Base-by-base conservation (phyloP, 768 basidiomycete genomes). In the Russula vinacea region DNA sequence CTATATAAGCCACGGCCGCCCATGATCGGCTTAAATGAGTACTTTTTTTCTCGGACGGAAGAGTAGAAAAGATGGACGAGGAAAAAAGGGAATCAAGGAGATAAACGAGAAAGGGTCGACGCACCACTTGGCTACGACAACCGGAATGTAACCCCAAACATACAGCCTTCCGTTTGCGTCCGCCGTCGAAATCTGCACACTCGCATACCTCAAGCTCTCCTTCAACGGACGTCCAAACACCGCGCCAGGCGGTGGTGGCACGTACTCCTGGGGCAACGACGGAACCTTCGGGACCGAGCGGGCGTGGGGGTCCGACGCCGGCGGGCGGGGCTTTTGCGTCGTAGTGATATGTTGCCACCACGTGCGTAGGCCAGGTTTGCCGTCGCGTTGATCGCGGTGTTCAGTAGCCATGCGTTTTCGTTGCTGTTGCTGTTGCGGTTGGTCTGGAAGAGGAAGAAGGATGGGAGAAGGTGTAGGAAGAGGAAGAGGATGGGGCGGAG, bases 111-210 rank as follows among this genome's bases (percentile, higher is more conserved):
- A 7, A 14, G 39, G 39, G 8, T 22, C 3, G 51, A 64, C 87
- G 71, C 70, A 93, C 92, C 94, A 98, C 77, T 97, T 98, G 52
- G 96, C 96, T 47, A 99, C 96, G 58, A 98, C 94, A 47, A 98
- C 92, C 10, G 96, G 96, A 55, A 99, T 92, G 73, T 90, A 90
- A 1, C 95, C 94, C 89, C 92, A 95, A 6, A 94, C 89, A 73
- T 90, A 92, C 19, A 92, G 80, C 68, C 90, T 86, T 9, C 93
- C 93, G 65, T 84, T 84, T 13, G 88, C 80, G 63, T 89, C 90
- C 7, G 91, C 87, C 16, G 94, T 96, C 11, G 90, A 92, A 73
- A 98, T 96, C 72, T 95, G 94, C 1, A 97, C 96, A 70, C 85
- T 89, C 17, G 96, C 96, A 74, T 89, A 89, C 70, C 82, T 82